Evolutionary conservation across 306 rosid genomes (phyloP).

Genomic region (Senna tora): DNA sequence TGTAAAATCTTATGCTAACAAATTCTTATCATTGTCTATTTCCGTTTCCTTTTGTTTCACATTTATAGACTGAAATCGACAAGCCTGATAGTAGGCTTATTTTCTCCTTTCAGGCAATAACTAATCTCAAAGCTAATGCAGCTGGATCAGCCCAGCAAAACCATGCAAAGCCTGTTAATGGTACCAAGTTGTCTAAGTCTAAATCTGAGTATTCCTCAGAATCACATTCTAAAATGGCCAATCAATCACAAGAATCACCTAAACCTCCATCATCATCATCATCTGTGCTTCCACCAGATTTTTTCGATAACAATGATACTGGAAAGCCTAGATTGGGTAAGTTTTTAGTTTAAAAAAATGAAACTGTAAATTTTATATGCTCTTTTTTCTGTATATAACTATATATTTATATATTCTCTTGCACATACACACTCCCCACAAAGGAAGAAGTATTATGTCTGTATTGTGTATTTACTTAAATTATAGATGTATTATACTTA

Average conservation of each 20-base stretch:
- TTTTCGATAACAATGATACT: conserved; percentile 63
- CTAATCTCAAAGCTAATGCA: conserved; percentile 68
- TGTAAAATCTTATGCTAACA: neutral
- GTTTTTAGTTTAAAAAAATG: conserved; percentile 34
- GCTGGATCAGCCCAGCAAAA: conserved; percentile 56
- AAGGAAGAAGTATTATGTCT: neutral
- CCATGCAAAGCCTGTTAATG: conserved; percentile 53
- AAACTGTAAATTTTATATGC: neutral
- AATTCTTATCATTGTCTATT: conserved; percentile 10
- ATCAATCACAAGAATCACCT: conserved; percentile 41
- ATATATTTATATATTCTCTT: conserved; percentile 8
- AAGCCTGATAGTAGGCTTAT: conserved; percentile 32
- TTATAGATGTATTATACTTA: neutral
- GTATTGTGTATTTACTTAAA: neutral
- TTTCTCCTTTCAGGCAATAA: conserved; percentile 56
- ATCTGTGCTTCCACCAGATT: conserved; percentile 74
- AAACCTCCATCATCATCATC: conserved; percentile 54
- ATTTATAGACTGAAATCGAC: neutral
- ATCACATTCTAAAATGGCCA: conserved; percentile 39
- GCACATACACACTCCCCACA: neutral
- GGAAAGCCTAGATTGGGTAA: conserved; percentile 58
- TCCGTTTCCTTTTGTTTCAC: conserved; percentile 11
- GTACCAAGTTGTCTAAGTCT: conserved; percentile 40
- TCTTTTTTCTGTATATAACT: too few species aligned
- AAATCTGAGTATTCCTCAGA: conserved; percentile 47